Base-by-base conservation (phyloP, 2,329 filamentous ascomycete genomes). In the Chaetomium olivaceum region DNA sequence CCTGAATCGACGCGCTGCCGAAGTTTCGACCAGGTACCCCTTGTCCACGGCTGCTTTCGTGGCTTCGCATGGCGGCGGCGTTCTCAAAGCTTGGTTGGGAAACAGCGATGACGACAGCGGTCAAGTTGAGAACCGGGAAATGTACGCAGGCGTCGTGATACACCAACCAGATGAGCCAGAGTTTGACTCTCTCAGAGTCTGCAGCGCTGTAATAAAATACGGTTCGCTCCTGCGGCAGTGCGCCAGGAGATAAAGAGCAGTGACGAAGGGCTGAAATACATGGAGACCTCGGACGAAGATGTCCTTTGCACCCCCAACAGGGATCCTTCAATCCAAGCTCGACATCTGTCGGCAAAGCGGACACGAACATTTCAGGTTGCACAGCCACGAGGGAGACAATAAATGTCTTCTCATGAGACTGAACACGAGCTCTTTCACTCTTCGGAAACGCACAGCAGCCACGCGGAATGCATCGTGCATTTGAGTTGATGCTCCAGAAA, bases 21-120 rank as follows among this genome's bases (percentile, higher is more conserved):
- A 69, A 21, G 67, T 67, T 68, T 60, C 63, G 55, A 9, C 56
- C 23, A 63, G 48, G 70, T 71, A 67, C 62, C 51, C 33, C 21
- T 64, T 51, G 69, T 66, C 66, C 61, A 39, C 23, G 27, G n/a
- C 21, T 46, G 19, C n/a, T 19, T n/a, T 39, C 27, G 36, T 46
- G 31, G 52, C 36, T 58, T 67, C 14, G 61, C 58, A 29, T 50
- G 25, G 50, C 39, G 25, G 50, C 59, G 31, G 54, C 33, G 14
- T 29, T 55, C 31, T 25, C 58, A 57, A 31, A 62, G 46, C 61
- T 58, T 58, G 65, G 54, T 59, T 50, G 16, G 11, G n/a, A 23
- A 29, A 39, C 33, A 5, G 21, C 46, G 19, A 63, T 63, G 65
- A 67, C 58, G 65, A 55, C 65, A 63, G 50, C 19, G 31, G 9